Evolutionary conservation across 176 grass and related monocot species (phyloP).

Genomic region (Lolium perenne): DNA sequence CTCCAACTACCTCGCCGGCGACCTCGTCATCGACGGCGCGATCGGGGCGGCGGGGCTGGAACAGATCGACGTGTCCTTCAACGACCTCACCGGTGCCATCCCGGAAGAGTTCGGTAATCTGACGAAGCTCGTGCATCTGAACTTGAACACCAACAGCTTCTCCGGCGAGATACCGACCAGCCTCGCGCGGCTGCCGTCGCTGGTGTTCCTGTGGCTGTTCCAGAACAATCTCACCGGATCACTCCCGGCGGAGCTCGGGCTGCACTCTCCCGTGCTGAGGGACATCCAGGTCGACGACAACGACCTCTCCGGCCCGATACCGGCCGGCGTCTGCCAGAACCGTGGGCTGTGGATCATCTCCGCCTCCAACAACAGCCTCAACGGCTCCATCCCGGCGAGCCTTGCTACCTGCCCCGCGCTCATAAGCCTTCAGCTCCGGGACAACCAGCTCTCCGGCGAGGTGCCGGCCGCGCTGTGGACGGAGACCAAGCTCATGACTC

Average conservation of each 20-base stretch:
- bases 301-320: conserved; percentile 65
- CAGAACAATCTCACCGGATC: conserved; percentile 55
- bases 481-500: conserved; percentile 52
- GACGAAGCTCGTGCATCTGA: conserved; percentile 40
- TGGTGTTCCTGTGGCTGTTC: conserved; percentile 55
- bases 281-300: conserved; percentile 67
- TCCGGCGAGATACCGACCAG: conserved; percentile 68
- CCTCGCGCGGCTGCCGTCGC: conserved; percentile 50
- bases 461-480: conserved; percentile 65
- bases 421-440: conserved; percentile 43
- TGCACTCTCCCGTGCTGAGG: conserved; percentile 51
- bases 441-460: conserved; percentile 68
- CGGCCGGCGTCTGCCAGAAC: conserved; percentile 56
- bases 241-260: conserved; percentile 71
- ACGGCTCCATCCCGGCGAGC: conserved; percentile 57
- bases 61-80: conserved; percentile 53
- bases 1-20: conserved; percentile 41
- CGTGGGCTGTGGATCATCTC: conserved; percentile 35
- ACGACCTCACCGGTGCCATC: conserved; percentile 65
- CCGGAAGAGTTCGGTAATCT: conserved; percentile 64
- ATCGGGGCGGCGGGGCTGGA: conserved; percentile 42
- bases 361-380: conserved; percentile 55
- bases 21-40: conserved; percentile 27
- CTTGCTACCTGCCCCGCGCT: conserved; percentile 60
- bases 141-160: conserved; percentile 51